Base-by-base conservation (phyloP, 805 yeast species). In the Kluyveromyces starmeri region DNA sequence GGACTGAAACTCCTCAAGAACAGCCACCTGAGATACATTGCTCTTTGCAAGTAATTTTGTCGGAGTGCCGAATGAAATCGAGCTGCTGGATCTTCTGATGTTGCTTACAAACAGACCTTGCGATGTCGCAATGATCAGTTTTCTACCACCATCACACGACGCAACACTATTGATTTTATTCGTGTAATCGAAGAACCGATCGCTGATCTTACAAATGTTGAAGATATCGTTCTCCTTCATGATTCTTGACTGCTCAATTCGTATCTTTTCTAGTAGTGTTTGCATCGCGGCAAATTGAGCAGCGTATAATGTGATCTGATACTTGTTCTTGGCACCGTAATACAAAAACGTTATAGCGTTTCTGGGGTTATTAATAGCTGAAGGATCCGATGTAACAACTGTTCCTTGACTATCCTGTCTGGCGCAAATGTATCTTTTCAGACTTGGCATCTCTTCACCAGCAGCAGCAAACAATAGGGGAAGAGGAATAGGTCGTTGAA, bases 91-190 rank as follows among this genome's bases (percentile, higher is more conserved):
- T 34, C 67, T 51, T 38, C 71, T 68, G 29, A 78, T 73, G 28
- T 85, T 85, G 28, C 92, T 75, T 29, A 85, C 73, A 67, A 81
- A 92, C 3, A 92, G 77, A 4, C 98, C 97, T 1, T 80, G 70
- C 52, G 85, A 95, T 0, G 97, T 86, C 27, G 97, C 97, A 51
- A 83, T 88, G 22, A 92, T 57, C 44, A 88, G 62, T 53, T 88
- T 83, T 44, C 94, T 73, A 14, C 97, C 97, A 35, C 96, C 96
- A 52, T 92, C 95, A 56, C 83, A 81, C 21, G 96, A 94, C 25
- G 83, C 86, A 19, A 86, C 89, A 64, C 96, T 86, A 52, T 84
- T 86, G 47, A 89, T 83, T 41, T 81, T 73, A 51, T 88, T 76
- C 14, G 68, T 65, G 32, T 77, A 74, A 44, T 76, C 85, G 58